Evolutionary conservation across 2,329 filamentous ascomycete species (phyloP), one percentile per base, ranked within the genome.

Genomic region (Dendrostoma leiphaemia): DNA sequence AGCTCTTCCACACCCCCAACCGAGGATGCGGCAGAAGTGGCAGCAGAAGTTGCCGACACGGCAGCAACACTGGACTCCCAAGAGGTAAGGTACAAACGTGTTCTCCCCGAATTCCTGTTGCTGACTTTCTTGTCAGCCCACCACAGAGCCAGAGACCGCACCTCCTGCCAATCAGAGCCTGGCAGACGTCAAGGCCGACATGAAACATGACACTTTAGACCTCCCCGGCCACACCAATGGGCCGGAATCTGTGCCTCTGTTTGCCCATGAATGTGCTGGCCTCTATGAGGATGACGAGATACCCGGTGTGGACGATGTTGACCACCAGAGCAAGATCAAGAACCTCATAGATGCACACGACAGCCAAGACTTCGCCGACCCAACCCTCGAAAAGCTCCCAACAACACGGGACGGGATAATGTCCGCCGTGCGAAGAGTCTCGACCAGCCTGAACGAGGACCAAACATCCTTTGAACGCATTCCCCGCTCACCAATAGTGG

Each of bases 381-480:
- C 78, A 1, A 77, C 72, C 0, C 63, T 81, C 8, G 78, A 80
- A 57, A 67, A 63, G 17, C 79, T 80, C 58, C 78, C 78, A 2
- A 77, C 71, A 1, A 72, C 73, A 48, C 68, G 70, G 15, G 65
- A 68, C 0, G 74, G 73, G 6, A 76, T 80, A 47, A 64, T 80
- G 12, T 69, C 74, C 45, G 69, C 73, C 1, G 67, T 81, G 13
- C 72, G 74, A 6, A 74, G 73, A 48, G 71, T 81, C 13, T 73
- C 74, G 53, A 76, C 74, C 0, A 72, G 74, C 38, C 67, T 74
- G 1, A 67, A 68, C 35, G 74, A 72, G 41, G 73, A 77, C 31
- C 66, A 68, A 26, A 62, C 70, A 0, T 61, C 64, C 6, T 65
- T 73, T 24, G 69, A 74, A 7, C 67, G 71, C 19, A 62, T 64